These are phyloP conservation scores for Nannochloropsis oceanica DNA, from an alignment of 108 stramenopile genomes.

Conservation along the genomic window DNA sequence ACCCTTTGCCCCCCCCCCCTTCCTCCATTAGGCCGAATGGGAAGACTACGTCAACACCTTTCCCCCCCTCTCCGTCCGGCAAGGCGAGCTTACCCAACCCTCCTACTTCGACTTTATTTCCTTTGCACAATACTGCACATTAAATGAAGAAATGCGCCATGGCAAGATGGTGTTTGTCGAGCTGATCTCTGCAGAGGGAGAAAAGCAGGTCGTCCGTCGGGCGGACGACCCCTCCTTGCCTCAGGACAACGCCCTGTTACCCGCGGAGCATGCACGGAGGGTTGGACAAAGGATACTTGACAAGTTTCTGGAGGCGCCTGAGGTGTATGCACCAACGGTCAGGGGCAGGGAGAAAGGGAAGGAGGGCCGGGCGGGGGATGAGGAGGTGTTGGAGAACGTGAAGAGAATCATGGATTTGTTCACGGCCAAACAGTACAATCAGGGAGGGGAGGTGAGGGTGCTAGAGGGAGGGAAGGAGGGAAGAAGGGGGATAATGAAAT, in stretches of 20 bases:
- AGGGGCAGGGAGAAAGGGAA: not conserved
- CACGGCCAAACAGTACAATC: not conserved
- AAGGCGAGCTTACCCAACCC: not conserved
- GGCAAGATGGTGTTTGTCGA: constrained; percentile 20
- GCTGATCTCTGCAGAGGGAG: constrained; percentile 28
- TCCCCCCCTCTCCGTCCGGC: not conserved
- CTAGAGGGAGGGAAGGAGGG: not conserved
- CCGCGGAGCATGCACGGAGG: constrained; percentile 23
- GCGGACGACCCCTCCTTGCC: not conserved
- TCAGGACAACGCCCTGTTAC: constrained; percentile 10
- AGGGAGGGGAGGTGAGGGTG: not conserved
- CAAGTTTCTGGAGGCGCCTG: not conserved
- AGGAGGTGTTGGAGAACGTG: not conserved
- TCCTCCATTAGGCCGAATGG: not conserved
- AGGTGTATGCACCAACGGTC: not conserved
- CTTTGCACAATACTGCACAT: constrained; percentile 27
- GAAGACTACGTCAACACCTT: not conserved
- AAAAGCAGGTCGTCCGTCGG: constrained; percentile 17
- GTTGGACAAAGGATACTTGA: constrained; percentile 27
- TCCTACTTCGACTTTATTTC: constrained; percentile 33
- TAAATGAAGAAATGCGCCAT: constrained; percentile 7
- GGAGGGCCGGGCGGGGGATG: not conserved
- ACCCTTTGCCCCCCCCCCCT: too few relatives aligned
- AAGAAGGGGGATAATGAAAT: not conserved
- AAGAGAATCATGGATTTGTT: not conserved